Evolutionary conservation across 306 rosid species (phyloP).

Genomic region (Fagus crenata): DNA sequence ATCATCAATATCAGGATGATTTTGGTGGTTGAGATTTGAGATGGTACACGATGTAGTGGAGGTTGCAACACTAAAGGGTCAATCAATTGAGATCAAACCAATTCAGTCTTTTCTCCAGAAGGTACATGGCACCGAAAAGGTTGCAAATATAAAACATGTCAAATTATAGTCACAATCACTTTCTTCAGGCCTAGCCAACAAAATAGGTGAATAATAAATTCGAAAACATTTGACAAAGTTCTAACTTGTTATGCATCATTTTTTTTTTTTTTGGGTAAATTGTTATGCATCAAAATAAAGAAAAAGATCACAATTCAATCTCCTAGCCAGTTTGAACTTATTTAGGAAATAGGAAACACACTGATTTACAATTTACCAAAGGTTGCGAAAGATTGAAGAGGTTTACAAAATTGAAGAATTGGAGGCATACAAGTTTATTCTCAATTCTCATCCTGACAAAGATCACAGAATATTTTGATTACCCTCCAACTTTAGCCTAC

Average conservation of each 20-base stretch:
- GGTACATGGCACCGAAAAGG: no score
- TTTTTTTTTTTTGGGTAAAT: no score
- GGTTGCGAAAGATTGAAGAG: neutral
- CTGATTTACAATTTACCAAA: neutral
- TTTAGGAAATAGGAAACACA: neutral
- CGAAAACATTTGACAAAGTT: neutral
- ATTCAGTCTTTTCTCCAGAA: no score
- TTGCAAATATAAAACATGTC: no score
- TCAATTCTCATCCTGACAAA: neutral
- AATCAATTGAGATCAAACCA: no score
- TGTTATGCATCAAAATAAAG: neutral
- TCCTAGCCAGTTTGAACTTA: neutral
- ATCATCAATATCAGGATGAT: no score
- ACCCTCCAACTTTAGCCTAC: neutral
- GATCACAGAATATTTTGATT: neutral
- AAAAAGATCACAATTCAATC: neutral
- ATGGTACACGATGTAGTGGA: no score
- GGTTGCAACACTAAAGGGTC: no score
- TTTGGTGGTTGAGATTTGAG: no score
- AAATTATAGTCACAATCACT: no score
- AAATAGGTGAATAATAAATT: neutral
- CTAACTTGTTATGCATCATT: neutral
- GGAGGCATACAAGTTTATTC: neutral
- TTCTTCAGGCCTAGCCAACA: no score
- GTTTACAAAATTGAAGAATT: neutral